Evolutionary conservation across 768 basidiomycete species (phyloP).

Genomic region (Cyclocybe aegerita): DNA sequence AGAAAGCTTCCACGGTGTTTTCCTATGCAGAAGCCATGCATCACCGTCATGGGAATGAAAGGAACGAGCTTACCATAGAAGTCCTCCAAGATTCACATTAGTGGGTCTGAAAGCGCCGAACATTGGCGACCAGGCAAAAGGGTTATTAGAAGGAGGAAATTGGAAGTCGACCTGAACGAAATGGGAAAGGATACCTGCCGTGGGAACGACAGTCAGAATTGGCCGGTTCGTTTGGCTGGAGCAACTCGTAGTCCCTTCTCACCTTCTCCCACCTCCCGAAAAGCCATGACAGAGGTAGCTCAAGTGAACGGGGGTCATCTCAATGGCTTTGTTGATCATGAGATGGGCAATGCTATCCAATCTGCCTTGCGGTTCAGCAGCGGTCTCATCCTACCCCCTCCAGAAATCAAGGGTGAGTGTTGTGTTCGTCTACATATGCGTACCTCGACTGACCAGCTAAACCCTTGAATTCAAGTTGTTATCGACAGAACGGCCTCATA

Average conservation of each 20-base stretch:
- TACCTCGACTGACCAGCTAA: slow-evolving; percentile 9
- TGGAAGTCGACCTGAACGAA: slow-evolving; percentile 4
- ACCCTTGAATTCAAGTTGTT: slow-evolving; percentile 54
- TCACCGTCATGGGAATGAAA: background rate
- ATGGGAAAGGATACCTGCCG: slow-evolving; percentile 28
- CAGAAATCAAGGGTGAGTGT: slow-evolving; percentile 86
- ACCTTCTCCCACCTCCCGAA: slow-evolving; percentile 19
- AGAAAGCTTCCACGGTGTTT: slow-evolving; percentile 92
- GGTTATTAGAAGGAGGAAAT: slow-evolving; percentile 2
- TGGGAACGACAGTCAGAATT: slow-evolving; percentile 22
- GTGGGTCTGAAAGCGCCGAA: slow-evolving; percentile 84
- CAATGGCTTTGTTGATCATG: slow-evolving; percentile 41
- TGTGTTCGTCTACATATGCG: slow-evolving; percentile 22
- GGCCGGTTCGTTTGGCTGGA: background rate
- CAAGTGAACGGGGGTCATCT: slow-evolving; percentile 39
- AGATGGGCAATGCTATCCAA: slow-evolving; percentile 34
- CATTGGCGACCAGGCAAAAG: slow-evolving; percentile 44
- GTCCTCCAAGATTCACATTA: slow-evolving; percentile 65
- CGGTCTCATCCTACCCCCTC: slow-evolving; percentile 93
- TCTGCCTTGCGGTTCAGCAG: slow-evolving; percentile 59
- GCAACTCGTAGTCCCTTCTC: background rate
- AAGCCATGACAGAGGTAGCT: slow-evolving; percentile 47
- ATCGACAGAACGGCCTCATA: slow-evolving; percentile 94
- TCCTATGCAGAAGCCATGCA: slow-evolving; percentile 52
- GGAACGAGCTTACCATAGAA: slow-evolving; percentile 70